These are phyloP conservation scores for Penicillium parvum DNA, from an alignment of 495 filamentous ascomycete species.

Conservation along the genomic window DNA sequence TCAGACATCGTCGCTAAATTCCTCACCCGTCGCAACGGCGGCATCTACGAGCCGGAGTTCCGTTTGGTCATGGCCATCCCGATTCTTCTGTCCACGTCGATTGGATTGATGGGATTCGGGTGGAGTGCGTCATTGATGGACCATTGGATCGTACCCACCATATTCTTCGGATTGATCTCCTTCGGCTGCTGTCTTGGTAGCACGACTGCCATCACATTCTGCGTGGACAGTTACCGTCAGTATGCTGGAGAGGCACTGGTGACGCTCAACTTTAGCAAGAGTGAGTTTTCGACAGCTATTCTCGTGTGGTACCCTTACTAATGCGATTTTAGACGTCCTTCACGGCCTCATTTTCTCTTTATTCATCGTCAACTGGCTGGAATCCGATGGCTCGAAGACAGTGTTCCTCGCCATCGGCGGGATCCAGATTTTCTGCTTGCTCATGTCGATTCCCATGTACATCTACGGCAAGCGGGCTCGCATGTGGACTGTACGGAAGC, in stretches of 20 bases:
- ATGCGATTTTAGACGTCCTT: slow-evolving; percentile 56
- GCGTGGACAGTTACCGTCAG: slow-evolving; percentile 88
- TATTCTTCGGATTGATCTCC: slow-evolving; percentile 89
- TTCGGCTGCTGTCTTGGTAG: slow-evolving; percentile 91
- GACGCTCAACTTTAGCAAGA: slow-evolving; percentile 92
- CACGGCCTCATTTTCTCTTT: slow-evolving; percentile 87
- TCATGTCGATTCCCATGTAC: slow-evolving; percentile 88
- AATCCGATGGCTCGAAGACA: slow-evolving; percentile 65
- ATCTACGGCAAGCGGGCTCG: slow-evolving; percentile 88
- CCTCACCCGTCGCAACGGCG: slow-evolving; percentile 81
- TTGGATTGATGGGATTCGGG: slow-evolving; percentile 90
- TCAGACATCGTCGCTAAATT: slow-evolving; percentile 76
- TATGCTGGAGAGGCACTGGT: slow-evolving; percentile 95
- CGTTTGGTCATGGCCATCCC: slow-evolving; percentile 87
- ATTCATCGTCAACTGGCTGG: slow-evolving; percentile 86
- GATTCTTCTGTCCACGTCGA: slow-evolving; percentile 70
- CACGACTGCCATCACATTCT: slow-evolving; percentile 94
- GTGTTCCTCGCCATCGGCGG: slow-evolving; percentile 82
- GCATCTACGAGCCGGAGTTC: slow-evolving; percentile 95
- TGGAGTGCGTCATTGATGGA: slow-evolving; percentile 77
- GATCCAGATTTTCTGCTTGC: slow-evolving; percentile 72
- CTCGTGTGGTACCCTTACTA: neutral
- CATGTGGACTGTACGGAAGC: slow-evolving; percentile 94
- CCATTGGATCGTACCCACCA: slow-evolving; percentile 83
- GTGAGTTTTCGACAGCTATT: slow-evolving; percentile 31